phyloP scores from a whole-genome alignment of 2,329 filamentous ascomycete genomes.

The Ramichloridium luteum region DNA sequence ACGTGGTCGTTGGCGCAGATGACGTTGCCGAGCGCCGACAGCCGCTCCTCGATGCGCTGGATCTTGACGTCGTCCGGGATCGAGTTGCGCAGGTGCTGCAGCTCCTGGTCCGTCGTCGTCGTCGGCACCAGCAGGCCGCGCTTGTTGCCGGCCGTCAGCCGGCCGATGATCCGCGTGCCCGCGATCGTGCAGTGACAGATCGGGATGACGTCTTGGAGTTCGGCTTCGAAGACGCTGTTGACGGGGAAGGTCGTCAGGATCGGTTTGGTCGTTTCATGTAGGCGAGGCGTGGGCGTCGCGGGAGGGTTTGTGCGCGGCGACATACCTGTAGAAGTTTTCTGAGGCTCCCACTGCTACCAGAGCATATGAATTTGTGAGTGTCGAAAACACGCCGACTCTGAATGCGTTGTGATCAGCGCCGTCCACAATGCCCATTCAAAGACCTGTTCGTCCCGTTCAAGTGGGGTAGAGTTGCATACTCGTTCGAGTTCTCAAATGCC shows the following conservation, averaged over 20 bases:
- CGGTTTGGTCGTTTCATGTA: neutral
- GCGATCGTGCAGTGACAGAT: constrained; percentile 95
- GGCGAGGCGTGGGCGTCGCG: constrained; percentile 2
- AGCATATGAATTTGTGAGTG: constrained; percentile 93
- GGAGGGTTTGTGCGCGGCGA: constrained; percentile 4
- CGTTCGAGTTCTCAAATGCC: constrained; percentile 81
- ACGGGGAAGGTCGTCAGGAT: neutral
- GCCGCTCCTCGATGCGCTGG: constrained; percentile 91
- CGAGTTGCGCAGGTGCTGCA: constrained; percentile 91
- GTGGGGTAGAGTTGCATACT: constrained; percentile 46
- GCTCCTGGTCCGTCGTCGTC: constrained; percentile 91
- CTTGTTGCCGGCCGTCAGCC: constrained; percentile 90
- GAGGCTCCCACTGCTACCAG: constrained; percentile 88
- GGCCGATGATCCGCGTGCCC: constrained; percentile 88
- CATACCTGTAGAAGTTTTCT: constrained; percentile 92
- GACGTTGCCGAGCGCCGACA: constrained; percentile 92
- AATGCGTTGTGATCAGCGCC: too few relatives aligned
- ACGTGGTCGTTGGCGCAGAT: constrained; percentile 96
- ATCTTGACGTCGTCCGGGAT: constrained; percentile 87
- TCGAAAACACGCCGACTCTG: constrained; percentile 93
- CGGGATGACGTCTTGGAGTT: constrained; percentile 92
- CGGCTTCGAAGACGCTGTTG: constrained; percentile 80
- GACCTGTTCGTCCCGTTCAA: too few relatives aligned
- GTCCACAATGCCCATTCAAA: too few relatives aligned
- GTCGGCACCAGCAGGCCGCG: constrained; percentile 94